Percentiles rank a stretch among this genome's conserved stretches.
These are phyloP conservation scores for Xylariales sp. DNA, from an alignment of 2,329 filamentous ascomycete genomes.

Conservation along the genomic window DNA sequence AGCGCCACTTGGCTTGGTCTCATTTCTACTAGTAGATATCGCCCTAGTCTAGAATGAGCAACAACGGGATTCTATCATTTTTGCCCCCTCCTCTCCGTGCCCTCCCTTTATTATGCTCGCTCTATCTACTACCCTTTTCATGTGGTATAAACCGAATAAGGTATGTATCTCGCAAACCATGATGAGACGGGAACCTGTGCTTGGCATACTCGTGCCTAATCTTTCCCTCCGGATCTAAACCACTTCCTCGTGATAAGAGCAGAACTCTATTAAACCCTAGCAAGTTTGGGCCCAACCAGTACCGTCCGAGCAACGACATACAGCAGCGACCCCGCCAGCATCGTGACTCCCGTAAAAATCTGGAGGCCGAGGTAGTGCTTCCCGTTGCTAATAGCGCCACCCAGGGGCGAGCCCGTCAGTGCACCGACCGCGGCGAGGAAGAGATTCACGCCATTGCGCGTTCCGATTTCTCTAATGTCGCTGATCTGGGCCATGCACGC, in stretches of 20 bases:
- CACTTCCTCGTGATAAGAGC: neutral
- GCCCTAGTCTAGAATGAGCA: conserved; percentile 8
- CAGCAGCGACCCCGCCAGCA: conserved; percentile 39
- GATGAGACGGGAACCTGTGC: neutral
- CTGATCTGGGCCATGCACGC: conserved; percentile 76
- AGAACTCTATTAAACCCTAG: conserved; percentile 9
- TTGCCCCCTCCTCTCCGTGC: neutral
- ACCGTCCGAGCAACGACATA: conserved; percentile 26
- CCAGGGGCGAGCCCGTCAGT: conserved; percentile 75
- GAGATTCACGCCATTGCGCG: conserved; percentile 73
- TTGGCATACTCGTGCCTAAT: neutral
- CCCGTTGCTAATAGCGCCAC: conserved; percentile 58
- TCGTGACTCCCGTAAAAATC: conserved; percentile 71
- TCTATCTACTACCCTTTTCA: no score
- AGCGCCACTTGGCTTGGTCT: neutral
- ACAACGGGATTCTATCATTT: conserved; percentile 3
- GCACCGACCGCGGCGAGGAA: conserved; percentile 71
- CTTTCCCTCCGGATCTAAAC: neutral
- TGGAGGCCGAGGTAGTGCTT: conserved; percentile 69
- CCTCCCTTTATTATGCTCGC: neutral
- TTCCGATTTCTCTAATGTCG: conserved; percentile 75
- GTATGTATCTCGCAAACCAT: neutral
- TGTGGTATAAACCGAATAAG: neutral
- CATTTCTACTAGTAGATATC: neutral
- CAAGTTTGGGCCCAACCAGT: conserved; percentile 9